Conservation (phyloP, 2,329 filamentous ascomycete species). For the Fusarium sororula region DNA sequence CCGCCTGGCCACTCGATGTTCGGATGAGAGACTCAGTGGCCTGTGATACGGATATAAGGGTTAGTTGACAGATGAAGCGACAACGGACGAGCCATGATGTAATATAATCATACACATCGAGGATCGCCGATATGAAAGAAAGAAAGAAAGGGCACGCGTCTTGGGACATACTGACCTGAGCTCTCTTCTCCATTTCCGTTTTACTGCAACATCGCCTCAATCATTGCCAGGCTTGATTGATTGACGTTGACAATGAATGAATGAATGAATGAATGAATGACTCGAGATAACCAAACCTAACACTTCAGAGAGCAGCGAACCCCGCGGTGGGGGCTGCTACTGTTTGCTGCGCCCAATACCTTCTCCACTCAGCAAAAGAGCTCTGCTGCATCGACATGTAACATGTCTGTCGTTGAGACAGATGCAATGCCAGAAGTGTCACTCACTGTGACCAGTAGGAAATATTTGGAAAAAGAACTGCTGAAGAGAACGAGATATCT, state of each 20-base stretch:
- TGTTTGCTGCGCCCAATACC: conserved; percentile 7
- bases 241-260: background rate
- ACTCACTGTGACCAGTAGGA: background rate
- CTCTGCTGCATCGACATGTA: background rate
- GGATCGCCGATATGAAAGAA: background rate
- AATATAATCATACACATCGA: background rate
- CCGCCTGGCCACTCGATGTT: conserved; percentile 58
- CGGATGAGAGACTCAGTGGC: conserved; percentile 51
- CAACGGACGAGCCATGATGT: background rate
- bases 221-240: conserved; percentile 20
- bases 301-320: background rate
- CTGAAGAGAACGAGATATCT: background rate
- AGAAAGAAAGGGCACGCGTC: background rate
- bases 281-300: background rate
- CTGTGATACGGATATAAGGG: conserved; percentile 36
- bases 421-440: background rate
- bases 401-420: background rate
- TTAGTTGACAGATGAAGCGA: conserved; percentile 4
- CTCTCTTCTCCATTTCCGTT: conserved; percentile 50
- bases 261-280: background rate
- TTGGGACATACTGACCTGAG: conserved; percentile 44
- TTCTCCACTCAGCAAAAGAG: conserved; percentile 17
- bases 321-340: conserved; percentile 26
- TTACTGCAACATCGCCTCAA: conserved; percentile 39
- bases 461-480: background rate